Evolutionary conservation across 768 basidiomycete species (phyloP).

Genomic region (Lentinula aciculospora): DNA sequence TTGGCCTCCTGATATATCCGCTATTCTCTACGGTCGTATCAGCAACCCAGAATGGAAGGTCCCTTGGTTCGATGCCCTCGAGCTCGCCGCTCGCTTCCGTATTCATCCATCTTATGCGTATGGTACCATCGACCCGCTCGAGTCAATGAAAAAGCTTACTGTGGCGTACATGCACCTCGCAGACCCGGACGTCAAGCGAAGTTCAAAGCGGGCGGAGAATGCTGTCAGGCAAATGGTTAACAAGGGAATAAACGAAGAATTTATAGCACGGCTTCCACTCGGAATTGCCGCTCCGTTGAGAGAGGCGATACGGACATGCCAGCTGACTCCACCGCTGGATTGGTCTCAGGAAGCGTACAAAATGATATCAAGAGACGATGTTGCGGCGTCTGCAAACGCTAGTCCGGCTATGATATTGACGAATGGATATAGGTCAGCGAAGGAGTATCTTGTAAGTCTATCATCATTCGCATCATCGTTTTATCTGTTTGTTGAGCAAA

Average conservation of each 20-base stretch:
- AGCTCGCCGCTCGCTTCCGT: conserved; percentile 42
- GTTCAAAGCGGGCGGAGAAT: conserved; percentile 62
- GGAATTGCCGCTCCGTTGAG: conserved; percentile 74
- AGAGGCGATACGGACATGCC: conserved; percentile 83
- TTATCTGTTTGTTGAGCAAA: conserved; percentile 6
- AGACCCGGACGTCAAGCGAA: conserved; percentile 42
- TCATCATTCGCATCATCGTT: background rate
- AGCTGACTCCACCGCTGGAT: conserved; percentile 65
- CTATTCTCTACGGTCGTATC: conserved; percentile 53
- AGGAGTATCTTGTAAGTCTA: conserved; percentile 50
- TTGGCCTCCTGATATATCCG: conserved; percentile 74
- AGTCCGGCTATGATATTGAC: conserved; percentile 34
- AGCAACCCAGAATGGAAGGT: conserved; percentile 68
- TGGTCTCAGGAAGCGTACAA: conserved; percentile 71
- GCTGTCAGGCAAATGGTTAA: conserved; percentile 54
- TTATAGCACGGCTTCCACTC: conserved; percentile 55
- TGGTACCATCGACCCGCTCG: conserved; percentile 56
- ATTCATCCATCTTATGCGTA: conserved; percentile 54
- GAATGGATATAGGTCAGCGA: conserved; percentile 51
- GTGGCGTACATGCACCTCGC: conserved; percentile 54
- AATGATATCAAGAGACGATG: conserved; percentile 68
- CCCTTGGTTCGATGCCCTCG: conserved; percentile 43
- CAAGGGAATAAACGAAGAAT: conserved; percentile 30
- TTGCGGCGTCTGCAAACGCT: conserved; percentile 57
- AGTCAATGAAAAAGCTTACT: conserved; percentile 46